Conservation (phyloP, 371 early-diverging fungal genomes). For the Zopfochytrium polystomum region DNA sequence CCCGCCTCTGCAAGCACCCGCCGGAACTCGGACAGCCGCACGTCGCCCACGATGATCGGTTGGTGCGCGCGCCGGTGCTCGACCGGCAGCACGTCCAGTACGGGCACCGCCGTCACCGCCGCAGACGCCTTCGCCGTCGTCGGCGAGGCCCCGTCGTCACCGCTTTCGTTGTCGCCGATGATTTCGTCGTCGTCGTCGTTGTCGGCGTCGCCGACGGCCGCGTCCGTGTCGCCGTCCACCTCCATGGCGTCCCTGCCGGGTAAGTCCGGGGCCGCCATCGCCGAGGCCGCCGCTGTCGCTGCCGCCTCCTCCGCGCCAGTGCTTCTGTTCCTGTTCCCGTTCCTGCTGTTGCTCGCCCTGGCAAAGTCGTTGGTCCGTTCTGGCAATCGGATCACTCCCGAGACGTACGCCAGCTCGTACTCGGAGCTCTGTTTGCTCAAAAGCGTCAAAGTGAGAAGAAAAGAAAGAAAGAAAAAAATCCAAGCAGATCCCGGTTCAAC, state of each 20-base stretch:
- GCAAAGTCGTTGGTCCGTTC: too few species aligned
- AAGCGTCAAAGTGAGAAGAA: too few species aligned
- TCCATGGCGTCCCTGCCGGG: slow-evolving; percentile 4
- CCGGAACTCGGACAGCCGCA: slow-evolving; percentile 78
- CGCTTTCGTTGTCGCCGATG: not conserved
- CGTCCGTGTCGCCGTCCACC: slow-evolving; percentile 4
- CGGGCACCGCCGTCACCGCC: slow-evolving; percentile 65
- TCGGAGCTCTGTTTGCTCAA: slow-evolving; percentile 56
- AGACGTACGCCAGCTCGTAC: slow-evolving; percentile 71
- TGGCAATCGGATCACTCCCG: slow-evolving; percentile 62
- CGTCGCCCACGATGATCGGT: slow-evolving; percentile 82
- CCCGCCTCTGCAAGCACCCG: slow-evolving; percentile 68
- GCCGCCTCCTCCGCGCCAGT: too few species aligned
- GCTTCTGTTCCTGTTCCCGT: too few species aligned
- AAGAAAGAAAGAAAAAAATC: slow-evolving; percentile 21
- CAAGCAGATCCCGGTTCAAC: slow-evolving; percentile 8
- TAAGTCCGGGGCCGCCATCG: too few species aligned
- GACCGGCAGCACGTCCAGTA: slow-evolving; percentile 65
- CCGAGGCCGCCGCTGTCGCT: too few species aligned
- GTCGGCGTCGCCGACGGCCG: too few species aligned
- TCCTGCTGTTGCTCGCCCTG: too few species aligned
- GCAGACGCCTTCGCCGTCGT: too few species aligned
- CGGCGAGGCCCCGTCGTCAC: slow-evolving; percentile 35
- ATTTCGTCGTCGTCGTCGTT: too few species aligned
- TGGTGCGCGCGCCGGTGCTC: slow-evolving; percentile 52